Evolutionary conservation across 192 early-diverging fungal genomes (phyloP), one percentile per base, ranked within the genome.

Genomic region (Coemansia sp.): DNA sequence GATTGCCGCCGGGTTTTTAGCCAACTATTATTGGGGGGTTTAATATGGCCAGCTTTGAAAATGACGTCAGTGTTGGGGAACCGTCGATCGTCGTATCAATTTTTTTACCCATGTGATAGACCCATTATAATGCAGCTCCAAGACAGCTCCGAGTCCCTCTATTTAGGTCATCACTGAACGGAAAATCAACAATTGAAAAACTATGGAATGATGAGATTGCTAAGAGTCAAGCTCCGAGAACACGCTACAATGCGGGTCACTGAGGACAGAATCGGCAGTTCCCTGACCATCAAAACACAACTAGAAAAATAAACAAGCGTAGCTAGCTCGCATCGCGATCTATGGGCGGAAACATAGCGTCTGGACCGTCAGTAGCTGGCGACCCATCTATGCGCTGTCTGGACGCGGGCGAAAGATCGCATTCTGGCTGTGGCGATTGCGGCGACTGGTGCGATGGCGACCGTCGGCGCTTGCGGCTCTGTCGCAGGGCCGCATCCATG

Each of bases 161-260:
- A 49, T 49, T 49, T 49, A 49, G 48, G 4, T 49, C 19, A 8
- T 8, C 16, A 17, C 48, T 6, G 7, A 49, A n/a, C 48, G 17
- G 17, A 1, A 45, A 45, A 16, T 16, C 41, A 12, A 9, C 11
- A 45, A n/a, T 45, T 12, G 16, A 12, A n/a, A n/a, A 12, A 4
- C 16, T 45, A 49, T 49, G 71, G 71, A 27, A 60, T 72, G 71
- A 72, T 72, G 71, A 72, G 48, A 25, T 7, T 61, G 64, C 64
- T 74, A 61, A 49, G 67, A 74, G 72, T 74, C 72, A 74, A 74
- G 72, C 72, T 74, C 72, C 48, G 67, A 68, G 55, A 49, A 19
- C 48, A 21, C 48, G 19, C 48, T 19, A 19, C 16, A 19, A 49
- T 35, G 21, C 48, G 53, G 21, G 16, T 9, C 48, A 59, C 31